Evolutionary conservation across 2,329 filamentous ascomycete genomes (phyloP).

Genomic region (Trichoderma pleuroti): DNA sequence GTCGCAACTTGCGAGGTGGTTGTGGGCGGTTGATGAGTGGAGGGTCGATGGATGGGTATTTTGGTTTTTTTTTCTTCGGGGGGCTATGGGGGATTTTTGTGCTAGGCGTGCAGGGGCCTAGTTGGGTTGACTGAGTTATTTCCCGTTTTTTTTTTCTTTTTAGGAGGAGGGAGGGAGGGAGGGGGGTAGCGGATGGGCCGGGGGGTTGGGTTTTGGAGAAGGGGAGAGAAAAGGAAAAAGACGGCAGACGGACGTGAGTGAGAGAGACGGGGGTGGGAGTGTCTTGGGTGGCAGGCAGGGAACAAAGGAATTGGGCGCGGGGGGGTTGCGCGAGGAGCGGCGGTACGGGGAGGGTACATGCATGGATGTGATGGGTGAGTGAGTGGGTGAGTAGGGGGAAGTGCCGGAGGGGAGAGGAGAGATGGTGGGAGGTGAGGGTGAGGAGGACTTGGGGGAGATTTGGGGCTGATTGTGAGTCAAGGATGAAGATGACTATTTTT

Average conservation of each 20-base stretch:
- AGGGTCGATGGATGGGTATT: conserved; percentile 24
- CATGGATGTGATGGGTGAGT: neutral
- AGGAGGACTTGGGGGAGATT: neutral
- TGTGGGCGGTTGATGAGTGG: conserved; percentile 34
- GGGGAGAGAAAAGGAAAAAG: neutral
- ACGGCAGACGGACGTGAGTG: neutral
- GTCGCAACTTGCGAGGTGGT: conserved; percentile 26
- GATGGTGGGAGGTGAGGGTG: neutral
- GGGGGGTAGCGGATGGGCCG: conserved; percentile 12
- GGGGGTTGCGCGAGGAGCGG: neutral
- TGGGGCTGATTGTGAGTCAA: neutral
- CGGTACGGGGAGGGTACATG: conserved; percentile 4
- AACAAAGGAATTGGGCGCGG: conserved; percentile 2
- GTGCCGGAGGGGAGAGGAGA: neutral
- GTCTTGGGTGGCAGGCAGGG: neutral
- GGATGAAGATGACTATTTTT: neutral
- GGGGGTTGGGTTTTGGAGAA: neutral
- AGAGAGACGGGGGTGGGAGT: neutral
- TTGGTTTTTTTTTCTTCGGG: neutral
- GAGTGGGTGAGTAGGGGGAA: neutral
- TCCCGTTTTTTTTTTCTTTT: neutral
- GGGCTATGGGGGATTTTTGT: neutral
- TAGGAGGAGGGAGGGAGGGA: neutral
- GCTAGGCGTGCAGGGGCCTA: neutral
- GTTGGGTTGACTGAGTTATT: neutral